A percentile compares a stretch with the other conserved stretches of the same genome.
phyloP scores from a whole-genome alignment of 768 basidiomycete genomes.

The Boletus vermiculosoides region DNA sequence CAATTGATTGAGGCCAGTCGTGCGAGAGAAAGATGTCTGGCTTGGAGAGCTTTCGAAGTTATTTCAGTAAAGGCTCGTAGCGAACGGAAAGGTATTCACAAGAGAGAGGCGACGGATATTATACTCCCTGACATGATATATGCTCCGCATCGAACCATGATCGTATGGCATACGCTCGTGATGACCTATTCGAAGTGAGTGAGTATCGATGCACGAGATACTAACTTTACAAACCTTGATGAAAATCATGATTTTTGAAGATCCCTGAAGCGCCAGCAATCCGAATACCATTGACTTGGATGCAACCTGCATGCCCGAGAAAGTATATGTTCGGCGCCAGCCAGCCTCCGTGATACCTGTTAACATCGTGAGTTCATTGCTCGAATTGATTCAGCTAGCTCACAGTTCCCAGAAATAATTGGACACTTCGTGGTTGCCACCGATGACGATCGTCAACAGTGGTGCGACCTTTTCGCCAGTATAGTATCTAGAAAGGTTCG shows the following conservation, averaged over 20 bases:
- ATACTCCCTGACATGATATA: conserved; percentile 90
- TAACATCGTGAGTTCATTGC: conserved; percentile 5
- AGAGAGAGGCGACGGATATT: conserved; percentile 76
- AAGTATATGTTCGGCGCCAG: conserved; percentile 96
- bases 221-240: conserved; percentile 45
- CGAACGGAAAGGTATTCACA: conserved; percentile 36
- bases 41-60: conserved; percentile 46
- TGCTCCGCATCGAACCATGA: conserved; percentile 66
- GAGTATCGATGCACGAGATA: neutral
- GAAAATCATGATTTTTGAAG: conserved; percentile 76
- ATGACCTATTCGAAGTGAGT: conserved; percentile 50
- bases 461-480: conserved; percentile 80
- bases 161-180: conserved; percentile 84
- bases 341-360: conserved; percentile 95
- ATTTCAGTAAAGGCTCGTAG: neutral
- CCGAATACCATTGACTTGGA: conserved; percentile 83
- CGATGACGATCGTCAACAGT: conserved; percentile 88
- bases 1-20: conserved; percentile 92
- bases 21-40: conserved; percentile 88
- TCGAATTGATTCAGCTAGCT: conserved; percentile 28
- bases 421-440: conserved; percentile 96
- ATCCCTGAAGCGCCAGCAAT: conserved; percentile 94
- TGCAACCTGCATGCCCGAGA: conserved; percentile 86
- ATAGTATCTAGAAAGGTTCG: conserved; percentile 65
- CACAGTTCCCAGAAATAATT: conserved; percentile 97